A percentile compares a stretch with the other conserved stretches of the same genome.
Evolutionary conservation across 2,329 filamentous ascomycete genomes (phyloP).

Genomic region (Cryphonectria radicalis): DNA sequence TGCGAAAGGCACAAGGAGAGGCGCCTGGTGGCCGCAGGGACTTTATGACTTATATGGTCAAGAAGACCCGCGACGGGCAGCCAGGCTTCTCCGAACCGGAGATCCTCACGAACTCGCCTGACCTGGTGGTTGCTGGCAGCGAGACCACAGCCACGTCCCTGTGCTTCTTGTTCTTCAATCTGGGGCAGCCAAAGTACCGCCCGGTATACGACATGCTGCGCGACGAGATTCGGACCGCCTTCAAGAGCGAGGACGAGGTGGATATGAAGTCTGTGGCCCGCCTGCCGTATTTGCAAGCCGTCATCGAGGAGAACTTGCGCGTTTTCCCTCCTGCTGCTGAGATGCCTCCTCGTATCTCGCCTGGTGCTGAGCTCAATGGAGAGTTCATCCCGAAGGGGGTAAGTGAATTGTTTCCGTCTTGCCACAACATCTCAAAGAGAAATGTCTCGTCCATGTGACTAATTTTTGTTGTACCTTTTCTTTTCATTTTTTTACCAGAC

Average conservation of each 20-base stretch:
- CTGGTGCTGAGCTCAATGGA: conserved; percentile 16
- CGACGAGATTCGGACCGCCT: conserved; percentile 36
- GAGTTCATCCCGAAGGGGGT: conserved; percentile 23
- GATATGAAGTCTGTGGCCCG: conserved; percentile 19
- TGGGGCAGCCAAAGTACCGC: conserved; percentile 34
- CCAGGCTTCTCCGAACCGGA: conserved; percentile 21
- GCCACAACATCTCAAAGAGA: no score
- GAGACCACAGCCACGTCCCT: conserved; percentile 53
- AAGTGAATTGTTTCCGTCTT: not conserved
- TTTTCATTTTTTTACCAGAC: not conserved
- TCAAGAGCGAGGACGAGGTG: conserved; percentile 36
- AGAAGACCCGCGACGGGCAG: conserved; percentile 19
- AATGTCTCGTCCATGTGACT: not conserved
- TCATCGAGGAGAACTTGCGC: conserved; percentile 83
- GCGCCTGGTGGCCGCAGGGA: conserved; percentile 22
- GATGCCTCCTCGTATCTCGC: conserved; percentile 13
- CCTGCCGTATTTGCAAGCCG: conserved; percentile 73
- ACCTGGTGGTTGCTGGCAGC: conserved; percentile 47
- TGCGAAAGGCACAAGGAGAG: conserved; percentile 19
- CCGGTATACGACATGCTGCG: conserved; percentile 32
- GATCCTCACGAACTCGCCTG: conserved; percentile 19
- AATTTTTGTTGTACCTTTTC: not conserved
- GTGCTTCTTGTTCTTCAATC: conserved; percentile 36
- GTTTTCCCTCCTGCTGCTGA: conserved; percentile 23
- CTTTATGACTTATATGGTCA: conserved; percentile 32